Evolutionary conservation across 2,329 filamentous ascomycete species (phyloP), one percentile per base, ranked within the genome.

Genomic region (Ophiocordyceps polyrhachis-furcata): DNA sequence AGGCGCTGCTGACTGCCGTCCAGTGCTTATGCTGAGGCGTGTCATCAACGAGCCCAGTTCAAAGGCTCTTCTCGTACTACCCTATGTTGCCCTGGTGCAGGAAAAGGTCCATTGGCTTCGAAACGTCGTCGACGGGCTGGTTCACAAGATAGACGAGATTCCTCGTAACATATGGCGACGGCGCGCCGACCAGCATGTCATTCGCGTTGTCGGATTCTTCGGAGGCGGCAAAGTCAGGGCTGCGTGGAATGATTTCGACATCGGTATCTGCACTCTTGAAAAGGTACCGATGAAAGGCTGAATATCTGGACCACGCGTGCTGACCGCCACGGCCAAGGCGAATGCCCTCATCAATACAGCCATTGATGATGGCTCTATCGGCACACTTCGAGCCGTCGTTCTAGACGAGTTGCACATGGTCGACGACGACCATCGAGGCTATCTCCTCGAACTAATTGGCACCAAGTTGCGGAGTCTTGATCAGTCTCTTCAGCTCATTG

Each of bases 321-420:
- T 38, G 15, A 13, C 11, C 17, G 20, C 17, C 15, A 13, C 23
- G 23, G 23, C 37, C n/a, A 38, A 84, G 79, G 82, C 82, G 45
- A 88, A 87, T 53, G 71, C 78, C 12, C 68, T 88, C 37, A 69
- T 86, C 25, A 87, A 88, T 52, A 65, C 71, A 20, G 79, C 81
- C 14, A 83, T 87, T 50, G 78, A 83, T 49, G 79, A 87, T 49
- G 76, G 73, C 54, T 74, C 69, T 4, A 71, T 85, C 47, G 64
- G 68, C n/a, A 69, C 76, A 19, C 62, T 88, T 40, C 74, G 72
- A 42, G 66, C 78, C 12, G 73, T 86, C 17, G 79, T 87, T 14
- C 65, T 87, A 31, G 83, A 88, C 53, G 83, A 88, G 56, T 63
- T 87, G n/a, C 83, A 88, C 56, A 86, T 88, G 81, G 69, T 87